These are phyloP conservation scores for Pseudogymnoascus sp. DNA, from an alignment of 2,329 filamentous ascomycete genomes.

Conservation along the genomic window DNA sequence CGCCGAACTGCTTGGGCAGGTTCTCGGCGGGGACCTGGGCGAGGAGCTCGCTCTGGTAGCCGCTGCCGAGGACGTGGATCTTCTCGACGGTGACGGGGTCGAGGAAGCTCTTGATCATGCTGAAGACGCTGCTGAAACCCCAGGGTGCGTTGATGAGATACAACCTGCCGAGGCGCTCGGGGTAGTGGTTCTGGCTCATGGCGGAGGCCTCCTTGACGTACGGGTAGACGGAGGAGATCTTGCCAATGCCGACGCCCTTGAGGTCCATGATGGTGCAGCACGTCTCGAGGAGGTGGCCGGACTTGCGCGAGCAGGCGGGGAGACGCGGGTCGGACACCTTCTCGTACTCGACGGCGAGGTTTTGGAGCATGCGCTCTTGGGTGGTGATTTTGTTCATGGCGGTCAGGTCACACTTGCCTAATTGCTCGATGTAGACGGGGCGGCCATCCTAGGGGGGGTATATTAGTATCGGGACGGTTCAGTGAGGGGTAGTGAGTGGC, in stretches of 20 bases:
- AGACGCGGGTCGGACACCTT: constrained; percentile 88
- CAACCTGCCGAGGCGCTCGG: constrained; percentile 88
- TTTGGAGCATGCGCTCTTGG: constrained; percentile 87
- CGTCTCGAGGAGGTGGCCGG: constrained; percentile 84
- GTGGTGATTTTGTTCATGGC: constrained; percentile 92
- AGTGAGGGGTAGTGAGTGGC: not conserved
- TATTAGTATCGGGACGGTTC: constrained; percentile 14
- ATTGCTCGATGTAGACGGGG: constrained; percentile 92
- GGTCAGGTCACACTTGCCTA: constrained; percentile 84
- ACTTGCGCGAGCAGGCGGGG: constrained; percentile 89
- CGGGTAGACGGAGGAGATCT: constrained; percentile 74
- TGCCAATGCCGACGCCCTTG: constrained; percentile 82
- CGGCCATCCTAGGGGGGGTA: constrained; percentile 66
- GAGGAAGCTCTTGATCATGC: constrained; percentile 83
- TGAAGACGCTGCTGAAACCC: constrained; percentile 85
- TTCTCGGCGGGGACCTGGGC: constrained; percentile 83
- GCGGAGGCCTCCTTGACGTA: constrained; percentile 79
- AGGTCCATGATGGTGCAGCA: constrained; percentile 98
- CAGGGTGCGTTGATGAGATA: constrained; percentile 98
- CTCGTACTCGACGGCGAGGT: constrained; percentile 96
- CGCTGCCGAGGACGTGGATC: constrained; percentile 79
- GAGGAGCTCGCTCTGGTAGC: constrained; percentile 78
- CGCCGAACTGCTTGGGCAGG: constrained; percentile 79
- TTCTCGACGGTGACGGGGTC: constrained; percentile 95
- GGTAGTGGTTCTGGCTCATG: constrained; percentile 98